phyloP scores from a whole-genome alignment of 352 stramenopile genomes.

The Phytophthora fragariaefolia region DNA sequence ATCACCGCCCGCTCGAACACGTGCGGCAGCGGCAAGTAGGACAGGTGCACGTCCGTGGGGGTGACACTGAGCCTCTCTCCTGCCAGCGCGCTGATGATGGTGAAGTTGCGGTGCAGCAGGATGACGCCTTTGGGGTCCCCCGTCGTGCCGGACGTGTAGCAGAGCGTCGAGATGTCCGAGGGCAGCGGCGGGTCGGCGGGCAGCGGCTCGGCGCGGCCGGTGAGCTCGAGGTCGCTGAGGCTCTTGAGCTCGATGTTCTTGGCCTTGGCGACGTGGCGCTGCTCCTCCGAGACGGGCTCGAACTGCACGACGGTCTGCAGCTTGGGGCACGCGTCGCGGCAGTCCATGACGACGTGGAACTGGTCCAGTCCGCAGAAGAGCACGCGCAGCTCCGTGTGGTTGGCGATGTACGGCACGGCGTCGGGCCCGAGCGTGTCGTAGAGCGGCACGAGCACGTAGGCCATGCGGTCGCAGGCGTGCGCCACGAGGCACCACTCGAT shows the following conservation, averaged over 20 bases:
- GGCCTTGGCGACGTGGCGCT: conserved; percentile 31
- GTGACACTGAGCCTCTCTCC: conserved; percentile 42
- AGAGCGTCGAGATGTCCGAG: conserved; percentile 93
- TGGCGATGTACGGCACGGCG: conserved; percentile 72
- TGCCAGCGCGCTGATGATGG: conserved; percentile 28
- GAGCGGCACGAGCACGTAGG: conserved; percentile 72
- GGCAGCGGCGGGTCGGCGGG: conserved; percentile 56
- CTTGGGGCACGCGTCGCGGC: conserved; percentile 40
- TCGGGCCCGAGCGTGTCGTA: conserved; percentile 84
- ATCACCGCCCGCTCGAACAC: conserved; percentile 95
- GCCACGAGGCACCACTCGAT: conserved; percentile 66
- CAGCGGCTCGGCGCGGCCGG: not conserved
- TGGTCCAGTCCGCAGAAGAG: conserved; percentile 66
- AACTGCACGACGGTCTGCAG: conserved; percentile 67
- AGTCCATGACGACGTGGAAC: conserved; percentile 65
- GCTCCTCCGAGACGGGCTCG: conserved; percentile 48
- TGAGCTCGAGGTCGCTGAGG: not conserved
- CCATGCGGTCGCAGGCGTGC: conserved; percentile 69
- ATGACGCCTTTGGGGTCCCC: conserved; percentile 97
- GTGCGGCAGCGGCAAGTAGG: conserved; percentile 96
- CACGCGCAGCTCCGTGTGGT: conserved; percentile 71
- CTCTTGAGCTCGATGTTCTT: conserved; percentile 52
- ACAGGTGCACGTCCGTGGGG: conserved; percentile 91
- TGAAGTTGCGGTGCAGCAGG: conserved; percentile 90
- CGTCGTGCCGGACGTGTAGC: conserved; percentile 96